Evolutionary conservation across 2,329 filamentous ascomycete genomes (phyloP).

Genomic region (Aspergillus luchuensis): DNA sequence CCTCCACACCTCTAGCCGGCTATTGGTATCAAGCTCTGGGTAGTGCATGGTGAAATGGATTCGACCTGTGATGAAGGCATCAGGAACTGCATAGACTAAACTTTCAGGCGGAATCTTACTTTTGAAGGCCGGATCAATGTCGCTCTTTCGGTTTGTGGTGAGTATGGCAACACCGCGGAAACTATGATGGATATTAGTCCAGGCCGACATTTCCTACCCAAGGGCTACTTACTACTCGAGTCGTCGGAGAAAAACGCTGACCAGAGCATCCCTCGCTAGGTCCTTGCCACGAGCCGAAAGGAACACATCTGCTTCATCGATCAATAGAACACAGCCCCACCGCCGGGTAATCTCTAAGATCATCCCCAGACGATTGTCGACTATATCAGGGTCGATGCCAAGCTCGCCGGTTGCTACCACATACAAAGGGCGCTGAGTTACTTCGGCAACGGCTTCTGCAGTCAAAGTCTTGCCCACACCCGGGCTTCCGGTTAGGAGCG

Average conservation of each 20-base stretch:
- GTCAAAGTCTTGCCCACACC: constrained; percentile 4
- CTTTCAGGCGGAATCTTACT: neutral
- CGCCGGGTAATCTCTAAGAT: neutral
- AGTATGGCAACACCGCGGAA: constrained; percentile 8
- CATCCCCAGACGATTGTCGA: neutral
- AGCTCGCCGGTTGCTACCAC: constrained; percentile 3
- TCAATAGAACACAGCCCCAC: constrained; percentile 1
- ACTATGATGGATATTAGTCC: neutral
- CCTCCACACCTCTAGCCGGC: constrained; percentile 6
- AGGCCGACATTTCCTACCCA: neutral
- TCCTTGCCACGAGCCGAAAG: constrained; percentile 5
- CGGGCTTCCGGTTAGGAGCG: neutral
- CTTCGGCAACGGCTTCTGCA: constrained; percentile 9
- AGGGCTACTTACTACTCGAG: neutral
- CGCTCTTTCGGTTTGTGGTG: constrained; percentile 2
- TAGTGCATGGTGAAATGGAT: constrained; percentile 7
- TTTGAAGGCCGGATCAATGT: constrained; percentile 3
- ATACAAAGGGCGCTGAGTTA: neutral
- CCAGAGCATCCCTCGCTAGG: constrained; percentile 1
- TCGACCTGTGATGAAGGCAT: neutral
- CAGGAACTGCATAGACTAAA: neutral
- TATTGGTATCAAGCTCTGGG: neutral
- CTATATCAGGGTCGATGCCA: neutral
- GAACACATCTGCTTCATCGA: neutral
- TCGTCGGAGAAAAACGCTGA: constrained; percentile 7